Conservation (phyloP, 2,329 filamentous ascomycete species). For the Pseudogymnoascus sp. region DNA sequence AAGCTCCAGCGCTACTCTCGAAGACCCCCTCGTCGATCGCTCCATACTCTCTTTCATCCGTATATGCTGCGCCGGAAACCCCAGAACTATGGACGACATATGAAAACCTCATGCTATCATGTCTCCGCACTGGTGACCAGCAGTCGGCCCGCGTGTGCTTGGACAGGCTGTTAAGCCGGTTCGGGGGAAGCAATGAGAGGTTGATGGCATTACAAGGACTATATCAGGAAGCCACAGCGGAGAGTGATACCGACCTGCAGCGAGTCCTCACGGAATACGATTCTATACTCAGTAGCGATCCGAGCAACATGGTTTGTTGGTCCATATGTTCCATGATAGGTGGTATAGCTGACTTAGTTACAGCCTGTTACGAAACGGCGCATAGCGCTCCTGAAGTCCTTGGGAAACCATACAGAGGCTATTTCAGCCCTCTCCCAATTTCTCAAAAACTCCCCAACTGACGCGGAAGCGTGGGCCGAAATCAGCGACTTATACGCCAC, state of each 20-base stretch:
- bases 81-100: slow-evolving; percentile 76
- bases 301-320: slow-evolving; percentile 66
- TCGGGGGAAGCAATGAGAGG: slow-evolving; percentile 76
- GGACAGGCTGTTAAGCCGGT: slow-evolving; percentile 66
- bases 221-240: slow-evolving; percentile 73
- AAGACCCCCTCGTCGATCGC: slow-evolving; percentile 47
- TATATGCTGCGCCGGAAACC: slow-evolving; percentile 56
- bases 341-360: slow-evolving; percentile 25
- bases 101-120: slow-evolving; percentile 80
- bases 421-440: slow-evolving; percentile 65
- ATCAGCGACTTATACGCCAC: slow-evolving; percentile 77
- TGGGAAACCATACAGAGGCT: slow-evolving; percentile 64
- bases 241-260: slow-evolving; percentile 55
- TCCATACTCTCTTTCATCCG: slow-evolving; percentile 43
- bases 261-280: slow-evolving; percentile 71
- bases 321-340: slow-evolving; percentile 6
- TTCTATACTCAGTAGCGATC: slow-evolving; percentile 61
- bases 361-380: slow-evolving; percentile 80
- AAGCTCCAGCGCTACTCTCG: slow-evolving; percentile 48
- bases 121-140: slow-evolving; percentile 77
- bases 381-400: slow-evolving; percentile 67
- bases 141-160: slow-evolving; percentile 67
- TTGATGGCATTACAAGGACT: slow-evolving; percentile 77
- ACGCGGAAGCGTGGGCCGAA: slow-evolving; percentile 90
- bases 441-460: slow-evolving; percentile 76